Base-by-base conservation (phyloP, 1,284 basidiomycete genomes). In the Leccinum pachyderme region DNA sequence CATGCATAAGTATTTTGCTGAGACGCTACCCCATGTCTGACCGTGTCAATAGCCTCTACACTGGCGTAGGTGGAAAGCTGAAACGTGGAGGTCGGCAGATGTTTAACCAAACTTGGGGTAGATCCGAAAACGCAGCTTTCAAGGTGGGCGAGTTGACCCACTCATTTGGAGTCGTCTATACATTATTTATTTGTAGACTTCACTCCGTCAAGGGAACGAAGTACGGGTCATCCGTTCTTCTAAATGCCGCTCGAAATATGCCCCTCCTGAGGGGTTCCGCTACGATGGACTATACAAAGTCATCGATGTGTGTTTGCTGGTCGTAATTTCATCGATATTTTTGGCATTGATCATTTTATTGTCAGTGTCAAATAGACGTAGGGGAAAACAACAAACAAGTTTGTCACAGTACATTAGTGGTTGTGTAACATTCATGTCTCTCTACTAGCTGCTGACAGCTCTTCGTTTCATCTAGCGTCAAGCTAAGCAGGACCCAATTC, bases 91-190 rank as follows among this genome's bases (percentile, higher is more conserved):
- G 66, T 33, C 64, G 59, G n/a, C 70, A 65, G 47, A 53, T 25
- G 5, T 2, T 22, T 22, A 55, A 71, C n/a, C 67, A 72, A 32
- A 54, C 57, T 7, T 72, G 70, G 70, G 53, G 56, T 2, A 0
- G 9, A 49, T 1, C 0, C 0, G 6, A 0, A 2, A 69, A 69
- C 28, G 53, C 31, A 5, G 55, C 70, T n/a, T 51, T 69, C 44
- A 41, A 39, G 11, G 70, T 72, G 28, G 5, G 58, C 25, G 5
- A 41, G 12, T 22, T 18, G 11, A 35, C 47, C 7, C 9, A 22
- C 13, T 13, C 7, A n/a, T 25, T 13, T 39, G 13, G 27, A 28
- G 35, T 33, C 31, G 24, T 49, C 37, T 31, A 33, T 46, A 37
- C 11, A 51, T 47, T 7, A 2, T 29, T 13, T 11, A n/a, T 24